Conservation (phyloP, 2,329 filamentous ascomycete species). For the Aspergillus sp. region DNA sequence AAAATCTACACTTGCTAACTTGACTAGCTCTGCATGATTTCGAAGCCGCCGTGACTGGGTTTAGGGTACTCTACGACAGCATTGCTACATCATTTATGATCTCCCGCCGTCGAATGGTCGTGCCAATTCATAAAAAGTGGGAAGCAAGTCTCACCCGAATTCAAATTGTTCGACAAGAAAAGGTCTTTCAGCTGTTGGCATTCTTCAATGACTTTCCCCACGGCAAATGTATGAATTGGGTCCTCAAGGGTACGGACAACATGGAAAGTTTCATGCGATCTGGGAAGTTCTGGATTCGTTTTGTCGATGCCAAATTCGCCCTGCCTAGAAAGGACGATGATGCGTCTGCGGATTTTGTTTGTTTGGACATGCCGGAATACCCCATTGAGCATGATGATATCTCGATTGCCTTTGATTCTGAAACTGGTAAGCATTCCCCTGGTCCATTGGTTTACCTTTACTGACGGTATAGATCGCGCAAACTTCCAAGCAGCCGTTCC, state of each 20-base stretch:
- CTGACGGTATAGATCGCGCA: constrained; percentile 25
- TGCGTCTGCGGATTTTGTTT: constrained; percentile 64
- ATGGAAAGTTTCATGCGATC: constrained; percentile 64
- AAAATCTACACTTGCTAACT: constrained; percentile 10
- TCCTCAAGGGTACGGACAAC: constrained; percentile 73
- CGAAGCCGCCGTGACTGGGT: constrained; percentile 72
- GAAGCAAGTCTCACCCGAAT: constrained; percentile 73
- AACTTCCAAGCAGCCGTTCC: constrained; percentile 34
- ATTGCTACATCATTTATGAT: constrained; percentile 71
- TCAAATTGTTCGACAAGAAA: constrained; percentile 71
- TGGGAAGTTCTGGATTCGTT: constrained; percentile 64
- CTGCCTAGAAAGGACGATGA: constrained; percentile 56
- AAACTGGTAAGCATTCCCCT: constrained; percentile 54
- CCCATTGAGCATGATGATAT: constrained; percentile 92
- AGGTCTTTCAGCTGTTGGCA: constrained; percentile 67
- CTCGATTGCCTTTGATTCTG: constrained; percentile 72
- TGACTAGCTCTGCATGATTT: constrained; percentile 65
- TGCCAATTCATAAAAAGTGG: constrained; percentile 92
- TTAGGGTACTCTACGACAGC: constrained; percentile 57
- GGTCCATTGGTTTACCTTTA: not conserved
- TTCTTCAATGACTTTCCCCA: constrained; percentile 87
- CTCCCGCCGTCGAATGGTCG: constrained; percentile 76
- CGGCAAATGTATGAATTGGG: constrained; percentile 82
- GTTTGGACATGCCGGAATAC: constrained; percentile 79
- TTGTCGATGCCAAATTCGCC: constrained; percentile 87